Percentiles rank a stretch among this genome's conserved stretches.
Conservation (phyloP, 2,329 filamentous ascomycete genomes). For the Dothideomycetidae sp. region DNA sequence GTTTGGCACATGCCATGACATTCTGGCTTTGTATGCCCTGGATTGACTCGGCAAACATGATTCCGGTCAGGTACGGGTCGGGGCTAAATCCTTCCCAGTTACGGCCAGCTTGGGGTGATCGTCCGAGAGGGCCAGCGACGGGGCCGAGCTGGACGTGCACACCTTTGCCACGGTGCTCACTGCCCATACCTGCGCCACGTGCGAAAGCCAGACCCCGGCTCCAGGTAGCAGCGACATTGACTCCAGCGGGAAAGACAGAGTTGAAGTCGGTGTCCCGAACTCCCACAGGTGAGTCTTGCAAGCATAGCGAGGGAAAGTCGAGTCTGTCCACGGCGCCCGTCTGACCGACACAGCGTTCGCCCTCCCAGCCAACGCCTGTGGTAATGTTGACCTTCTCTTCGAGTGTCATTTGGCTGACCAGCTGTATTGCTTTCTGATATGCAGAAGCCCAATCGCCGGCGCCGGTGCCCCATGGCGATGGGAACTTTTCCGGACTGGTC, state of each 20-base stretch:
- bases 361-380: conserved; percentile 17
- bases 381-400: conserved; percentile 24
- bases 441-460: conserved; percentile 18
- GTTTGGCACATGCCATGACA: conserved; percentile 72
- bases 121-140: conserved; percentile 59
- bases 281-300: conserved; percentile 24
- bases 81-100: conserved; percentile 62
- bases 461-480: conserved; percentile 19
- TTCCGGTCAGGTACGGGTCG: conserved; percentile 61
- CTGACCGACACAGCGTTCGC: conserved; percentile 22
- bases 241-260: conserved; percentile 65
- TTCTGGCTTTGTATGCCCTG: conserved; percentile 70
- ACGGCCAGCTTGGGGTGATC: conserved; percentile 50
- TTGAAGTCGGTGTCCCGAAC: conserved; percentile 48
- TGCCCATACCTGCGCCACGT: conserved; percentile 59
- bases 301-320: conserved; percentile 23
- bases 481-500: conserved; percentile 15
- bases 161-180: conserved; percentile 61
- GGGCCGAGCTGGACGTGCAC: conserved; percentile 64
- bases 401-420: conserved; percentile 23
- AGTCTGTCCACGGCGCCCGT: conserved; percentile 23
- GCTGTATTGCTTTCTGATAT: conserved; percentile 19
- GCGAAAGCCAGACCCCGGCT: conserved; percentile 55
- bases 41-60: conserved; percentile 57
- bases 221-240: conserved; percentile 73